Percentiles rank a stretch among this genome's conserved stretches.
Conservation (phyloP, 345 rosid species). For the Hypericum androsaemum region DNA sequence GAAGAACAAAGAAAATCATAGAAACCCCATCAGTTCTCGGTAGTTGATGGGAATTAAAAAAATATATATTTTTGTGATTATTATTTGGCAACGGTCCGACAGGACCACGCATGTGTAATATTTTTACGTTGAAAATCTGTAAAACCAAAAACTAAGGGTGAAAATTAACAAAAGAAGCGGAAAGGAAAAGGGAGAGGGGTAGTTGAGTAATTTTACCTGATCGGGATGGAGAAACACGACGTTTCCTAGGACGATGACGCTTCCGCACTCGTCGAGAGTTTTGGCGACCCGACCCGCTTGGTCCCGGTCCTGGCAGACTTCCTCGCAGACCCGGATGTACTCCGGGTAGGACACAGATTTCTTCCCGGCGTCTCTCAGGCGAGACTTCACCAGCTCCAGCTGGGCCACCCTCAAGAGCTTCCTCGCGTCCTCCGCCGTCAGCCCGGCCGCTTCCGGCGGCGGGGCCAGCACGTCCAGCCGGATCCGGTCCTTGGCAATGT, state of each 20-base stretch:
- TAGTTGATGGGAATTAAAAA: conserved; percentile 4
- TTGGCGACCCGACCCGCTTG: conserved; percentile 43
- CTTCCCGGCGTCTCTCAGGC: conserved; percentile 40
- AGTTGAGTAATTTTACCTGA: conserved; percentile 39
- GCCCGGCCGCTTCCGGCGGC: conserved; percentile 16
- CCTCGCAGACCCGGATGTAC: conserved; percentile 44
- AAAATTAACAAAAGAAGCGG: not conserved
- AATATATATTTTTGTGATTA: conserved; percentile 15
- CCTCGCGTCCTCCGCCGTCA: conserved; percentile 53
- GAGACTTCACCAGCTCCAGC: conserved; percentile 57
- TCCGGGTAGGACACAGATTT: conserved; percentile 50
- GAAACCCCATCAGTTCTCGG: conserved; percentile 53
- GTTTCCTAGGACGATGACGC: conserved; percentile 59
- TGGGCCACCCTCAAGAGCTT: conserved; percentile 63
- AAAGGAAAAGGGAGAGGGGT: not conserved
- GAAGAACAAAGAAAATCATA: conserved; percentile 27
- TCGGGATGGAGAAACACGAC: conserved; percentile 61
- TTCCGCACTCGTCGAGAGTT: conserved; percentile 70
- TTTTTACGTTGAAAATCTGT: not conserved
- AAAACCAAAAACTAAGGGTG: not conserved
- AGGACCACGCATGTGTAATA: conserved; percentile 14
- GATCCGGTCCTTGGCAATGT: conserved; percentile 41
- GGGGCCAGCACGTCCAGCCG: conserved; percentile 49
- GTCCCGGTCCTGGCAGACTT: conserved; percentile 44
- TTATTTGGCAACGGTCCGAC: not conserved